Conservation (phyloP, 306 rosid species). For the Echinosophora koreensis region DNA sequence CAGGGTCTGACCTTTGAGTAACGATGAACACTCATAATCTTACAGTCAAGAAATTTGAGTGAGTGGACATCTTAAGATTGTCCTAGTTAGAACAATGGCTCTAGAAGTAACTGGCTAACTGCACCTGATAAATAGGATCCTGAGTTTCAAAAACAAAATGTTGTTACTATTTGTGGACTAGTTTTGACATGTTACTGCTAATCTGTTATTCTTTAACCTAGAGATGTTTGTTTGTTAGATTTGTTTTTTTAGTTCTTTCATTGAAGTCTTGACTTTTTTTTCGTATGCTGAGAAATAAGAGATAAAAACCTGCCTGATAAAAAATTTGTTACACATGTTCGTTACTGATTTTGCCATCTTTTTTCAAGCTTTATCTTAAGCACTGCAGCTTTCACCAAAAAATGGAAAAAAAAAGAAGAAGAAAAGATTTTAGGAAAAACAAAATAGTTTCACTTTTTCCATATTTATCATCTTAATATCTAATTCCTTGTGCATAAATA, state of each 20-base stretch:
- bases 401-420: background rate
- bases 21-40: background rate
- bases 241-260: background rate
- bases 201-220: slow-evolving; percentile 7
- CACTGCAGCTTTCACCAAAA: slow-evolving; percentile 31
- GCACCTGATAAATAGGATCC: background rate
- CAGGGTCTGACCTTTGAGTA: background rate
- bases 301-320: background rate
- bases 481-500: slow-evolving; percentile 28
- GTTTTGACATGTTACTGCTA: slow-evolving; percentile 12
- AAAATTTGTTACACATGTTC: background rate
- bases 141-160: background rate
- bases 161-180: slow-evolving; percentile 8
- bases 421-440: background rate
- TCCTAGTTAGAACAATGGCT: background rate
- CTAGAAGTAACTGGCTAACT: background rate
- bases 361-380: slow-evolving; percentile 36
- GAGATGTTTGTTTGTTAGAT: background rate
- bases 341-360: slow-evolving; percentile 4
- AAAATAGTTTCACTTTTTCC: background rate
- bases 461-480: slow-evolving; percentile 26
- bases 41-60: background rate
- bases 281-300: background rate
- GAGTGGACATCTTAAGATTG: background rate
- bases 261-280: background rate